A percentile compares a stretch with the other conserved stretches of the same genome.
phyloP scores from a whole-genome alignment of 2,329 filamentous ascomycete genomes.

The Fusarium tanahbumbuense region DNA sequence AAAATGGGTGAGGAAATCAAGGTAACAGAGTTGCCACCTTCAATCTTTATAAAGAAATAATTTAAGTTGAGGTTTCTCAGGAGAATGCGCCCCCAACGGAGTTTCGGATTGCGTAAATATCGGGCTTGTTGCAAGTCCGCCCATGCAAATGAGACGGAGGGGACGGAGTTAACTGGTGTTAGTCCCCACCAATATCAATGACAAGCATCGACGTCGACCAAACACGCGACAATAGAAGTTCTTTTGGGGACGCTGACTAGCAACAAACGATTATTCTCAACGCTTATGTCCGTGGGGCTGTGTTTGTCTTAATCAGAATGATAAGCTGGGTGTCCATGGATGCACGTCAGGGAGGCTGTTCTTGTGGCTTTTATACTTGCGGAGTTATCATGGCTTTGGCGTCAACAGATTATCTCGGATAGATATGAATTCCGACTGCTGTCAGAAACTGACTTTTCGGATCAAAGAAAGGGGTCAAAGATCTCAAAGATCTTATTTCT shows the following conservation, averaged over 20 bases:
- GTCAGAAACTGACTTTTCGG: conserved; percentile 9
- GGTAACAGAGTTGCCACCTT: conserved; percentile 1
- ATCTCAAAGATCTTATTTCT: conserved; percentile 19
- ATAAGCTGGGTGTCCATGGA: background rate
- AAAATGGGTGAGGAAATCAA: background rate
- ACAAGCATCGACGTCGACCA: conserved; percentile 32
- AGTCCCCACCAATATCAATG: conserved; percentile 21
- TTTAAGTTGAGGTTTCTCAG: conserved; percentile 40
- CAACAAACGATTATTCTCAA: conserved; percentile 3
- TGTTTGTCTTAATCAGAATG: background rate
- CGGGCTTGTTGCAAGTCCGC: conserved; percentile 22
- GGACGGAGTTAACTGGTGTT: conserved; percentile 35
- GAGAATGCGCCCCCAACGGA: conserved; percentile 40
- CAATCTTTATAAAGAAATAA: conserved; percentile 4
- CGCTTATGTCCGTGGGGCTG: conserved; percentile 22
- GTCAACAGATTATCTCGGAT: conserved; percentile 10
- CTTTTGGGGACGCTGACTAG: background rate
- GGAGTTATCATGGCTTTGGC: conserved; percentile 18
- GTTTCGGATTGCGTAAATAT: conserved; percentile 35
- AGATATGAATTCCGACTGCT: conserved; percentile 20
- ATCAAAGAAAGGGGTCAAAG: background rate
- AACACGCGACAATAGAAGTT: conserved; percentile 15
- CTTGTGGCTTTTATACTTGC: conserved; percentile 23
- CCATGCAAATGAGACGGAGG: conserved; percentile 3
- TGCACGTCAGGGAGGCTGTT: background rate